phyloP scores from a whole-genome alignment of 176 grass and related monocot species.

The Puccinellia tenuiflora region DNA sequence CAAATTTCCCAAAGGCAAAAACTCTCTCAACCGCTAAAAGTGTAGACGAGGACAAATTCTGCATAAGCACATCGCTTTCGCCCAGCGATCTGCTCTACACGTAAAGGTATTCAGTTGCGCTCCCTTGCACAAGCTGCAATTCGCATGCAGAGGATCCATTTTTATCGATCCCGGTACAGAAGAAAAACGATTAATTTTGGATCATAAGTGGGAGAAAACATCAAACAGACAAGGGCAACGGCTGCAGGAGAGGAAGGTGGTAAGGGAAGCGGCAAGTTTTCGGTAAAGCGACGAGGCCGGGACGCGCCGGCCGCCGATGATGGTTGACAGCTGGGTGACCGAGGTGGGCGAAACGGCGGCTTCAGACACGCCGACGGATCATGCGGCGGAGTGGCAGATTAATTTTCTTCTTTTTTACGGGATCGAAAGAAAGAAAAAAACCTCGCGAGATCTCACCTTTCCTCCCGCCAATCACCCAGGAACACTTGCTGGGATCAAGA shows the following conservation, averaged over 20 bases:
- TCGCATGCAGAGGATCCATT: neutral
- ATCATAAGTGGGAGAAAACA: neutral
- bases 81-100: slow-evolving; percentile 23
- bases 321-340: neutral
- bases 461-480: slow-evolving; percentile 13
- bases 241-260: neutral
- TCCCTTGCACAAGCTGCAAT: neutral
- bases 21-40: neutral
- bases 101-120: neutral
- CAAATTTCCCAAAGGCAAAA: neutral
- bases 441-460: slow-evolving; percentile 33
- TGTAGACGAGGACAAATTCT: slow-evolving; percentile 17
- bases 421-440: slow-evolving; percentile 25
- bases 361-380: neutral
- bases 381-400: neutral
- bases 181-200: neutral
- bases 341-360: neutral
- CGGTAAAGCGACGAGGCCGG: neutral
- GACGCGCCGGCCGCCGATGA: neutral
- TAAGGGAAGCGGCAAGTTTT: neutral
- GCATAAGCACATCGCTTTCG: slow-evolving; percentile 35
- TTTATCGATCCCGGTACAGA: neutral
- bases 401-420: neutral
- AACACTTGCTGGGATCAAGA: neutral
- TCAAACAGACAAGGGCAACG: neutral